Percentiles rank a stretch among this genome's conserved stretches.
These are phyloP conservation scores for Zygoascus ofunaensis DNA, from an alignment of 805 yeast genomes.

Conservation along the genomic window DNA sequence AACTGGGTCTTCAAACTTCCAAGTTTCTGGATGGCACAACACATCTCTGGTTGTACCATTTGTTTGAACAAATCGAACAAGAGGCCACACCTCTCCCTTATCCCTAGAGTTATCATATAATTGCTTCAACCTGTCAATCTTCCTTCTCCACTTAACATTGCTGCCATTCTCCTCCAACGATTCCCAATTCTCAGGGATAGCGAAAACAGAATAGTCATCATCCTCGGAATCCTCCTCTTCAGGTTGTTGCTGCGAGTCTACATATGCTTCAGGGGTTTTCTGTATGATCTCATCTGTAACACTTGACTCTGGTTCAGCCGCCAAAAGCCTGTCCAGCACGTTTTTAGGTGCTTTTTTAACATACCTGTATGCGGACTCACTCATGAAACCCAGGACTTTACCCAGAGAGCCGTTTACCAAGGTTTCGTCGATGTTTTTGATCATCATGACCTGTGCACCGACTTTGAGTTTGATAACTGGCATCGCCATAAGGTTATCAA, in stretches of 20 bases:
- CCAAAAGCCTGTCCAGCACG: conserved; percentile 5
- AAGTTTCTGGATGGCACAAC: conserved; percentile 70
- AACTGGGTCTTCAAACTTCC: conserved; percentile 52
- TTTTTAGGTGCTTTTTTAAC: conserved; percentile 10
- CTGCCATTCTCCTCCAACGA: conserved; percentile 11
- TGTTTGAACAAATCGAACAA: conserved; percentile 65
- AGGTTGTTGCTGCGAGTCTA: background rate
- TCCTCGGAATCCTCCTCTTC: conserved; percentile 4
- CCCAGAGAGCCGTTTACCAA: conserved; percentile 93
- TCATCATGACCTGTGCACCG: conserved; percentile 91
- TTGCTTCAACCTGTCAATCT: conserved; percentile 9
- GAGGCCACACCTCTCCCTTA: conserved; percentile 39
- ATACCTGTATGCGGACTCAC: conserved; percentile 18
- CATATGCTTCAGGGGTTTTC: background rate
- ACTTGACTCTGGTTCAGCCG: conserved; percentile 14
- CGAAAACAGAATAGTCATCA: conserved; percentile 17
- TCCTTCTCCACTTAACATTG: conserved; percentile 15
- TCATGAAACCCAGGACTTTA: conserved; percentile 49
- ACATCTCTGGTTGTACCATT: conserved; percentile 70
- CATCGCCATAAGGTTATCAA: conserved; percentile 63
- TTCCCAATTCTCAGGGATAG: conserved; percentile 13
- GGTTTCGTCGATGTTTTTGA: conserved; percentile 66
- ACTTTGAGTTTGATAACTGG: conserved; percentile 54
- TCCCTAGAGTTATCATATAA: conserved; percentile 7
- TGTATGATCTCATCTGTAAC: conserved; percentile 11